These are phyloP conservation scores for Metarhizium robertsii DNA, from an alignment of 2,329 filamentous ascomycete species.

Conservation along the genomic window DNA sequence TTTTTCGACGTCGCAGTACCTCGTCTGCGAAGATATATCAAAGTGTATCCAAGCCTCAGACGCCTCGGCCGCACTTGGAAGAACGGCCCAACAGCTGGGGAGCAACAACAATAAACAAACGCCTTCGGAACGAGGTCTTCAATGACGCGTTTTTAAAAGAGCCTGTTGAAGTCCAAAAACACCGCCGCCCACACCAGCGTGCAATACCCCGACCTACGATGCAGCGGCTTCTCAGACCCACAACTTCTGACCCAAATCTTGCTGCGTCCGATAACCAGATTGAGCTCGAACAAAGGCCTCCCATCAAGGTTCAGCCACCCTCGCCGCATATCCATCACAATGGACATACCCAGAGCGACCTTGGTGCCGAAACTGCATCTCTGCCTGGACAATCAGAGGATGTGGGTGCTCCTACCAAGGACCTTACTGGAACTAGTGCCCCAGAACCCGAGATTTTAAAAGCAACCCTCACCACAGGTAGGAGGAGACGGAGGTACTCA, in stretches of 20 bases:
- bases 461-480: conserved; percentile 27
- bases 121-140: conserved; percentile 81
- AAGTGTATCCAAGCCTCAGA: conserved; percentile 5
- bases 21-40: conserved; percentile 18
- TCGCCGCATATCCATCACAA: background rate
- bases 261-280: background rate
- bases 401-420: conserved; percentile 31
- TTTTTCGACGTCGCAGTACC: conserved; percentile 22
- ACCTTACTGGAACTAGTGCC: conserved; percentile 55
- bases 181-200: conserved; percentile 61
- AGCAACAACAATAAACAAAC: conserved; percentile 82
- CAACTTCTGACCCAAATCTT: conserved; percentile 35
- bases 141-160: conserved; percentile 85
- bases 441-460: conserved; percentile 50
- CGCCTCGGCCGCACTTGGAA: conserved; percentile 33
- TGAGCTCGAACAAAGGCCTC: background rate
- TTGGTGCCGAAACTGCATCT: conserved; percentile 17
- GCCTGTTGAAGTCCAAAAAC: conserved; percentile 69
- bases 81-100: conserved; percentile 67
- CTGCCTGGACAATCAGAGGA: conserved; percentile 24
- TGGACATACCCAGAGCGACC: conserved; percentile 17
- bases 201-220: conserved; percentile 47
- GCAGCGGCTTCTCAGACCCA: conserved; percentile 34
- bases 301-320: background rate
- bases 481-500: conserved; percentile 68